These are phyloP conservation scores for Xylariaceae sp. DNA, from an alignment of 2,329 filamentous ascomycete species.

Conservation along the genomic window DNA sequence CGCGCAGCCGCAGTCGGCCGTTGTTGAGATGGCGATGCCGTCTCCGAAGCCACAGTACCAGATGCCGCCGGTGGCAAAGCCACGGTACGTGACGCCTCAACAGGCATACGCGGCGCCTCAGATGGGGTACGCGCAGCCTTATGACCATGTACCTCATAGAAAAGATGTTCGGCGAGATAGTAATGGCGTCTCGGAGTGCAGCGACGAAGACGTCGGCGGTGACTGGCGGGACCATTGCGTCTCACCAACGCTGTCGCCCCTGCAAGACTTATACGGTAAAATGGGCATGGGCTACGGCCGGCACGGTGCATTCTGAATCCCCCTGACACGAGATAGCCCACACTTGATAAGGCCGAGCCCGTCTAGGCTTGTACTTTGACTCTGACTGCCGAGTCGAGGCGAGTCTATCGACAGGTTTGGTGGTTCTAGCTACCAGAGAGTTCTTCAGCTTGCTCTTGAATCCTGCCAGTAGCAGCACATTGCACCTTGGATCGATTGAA, in stretches of 20 bases:
- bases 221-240: constrained; percentile 11
- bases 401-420: too few relatives aligned
- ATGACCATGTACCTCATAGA: neutral
- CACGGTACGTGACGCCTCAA: neutral
- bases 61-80: neutral
- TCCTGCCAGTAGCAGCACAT: too few relatives aligned
- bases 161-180: constrained; percentile 17
- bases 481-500: too few relatives aligned
- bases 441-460: too few relatives aligned
- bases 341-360: too few relatives aligned
- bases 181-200: constrained; percentile 20
- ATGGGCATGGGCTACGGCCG: constrained; percentile 4
- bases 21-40: neutral
- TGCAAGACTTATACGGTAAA: constrained; percentile 1
- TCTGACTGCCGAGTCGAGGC: too few relatives aligned
- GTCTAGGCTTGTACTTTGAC: too few relatives aligned
- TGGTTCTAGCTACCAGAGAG: too few relatives aligned
- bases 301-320: neutral
- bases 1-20: neutral
- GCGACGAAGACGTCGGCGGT: constrained; percentile 6
- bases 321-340: too few relatives aligned
- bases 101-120: too few relatives aligned
- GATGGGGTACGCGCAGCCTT: too few relatives aligned
- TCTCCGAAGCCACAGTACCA: neutral
- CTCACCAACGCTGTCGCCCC: constrained; percentile 10